These are phyloP conservation scores for Rhodotorula kratochvilovae DNA, from an alignment of 768 basidiomycete genomes.

Conservation along the genomic window DNA sequence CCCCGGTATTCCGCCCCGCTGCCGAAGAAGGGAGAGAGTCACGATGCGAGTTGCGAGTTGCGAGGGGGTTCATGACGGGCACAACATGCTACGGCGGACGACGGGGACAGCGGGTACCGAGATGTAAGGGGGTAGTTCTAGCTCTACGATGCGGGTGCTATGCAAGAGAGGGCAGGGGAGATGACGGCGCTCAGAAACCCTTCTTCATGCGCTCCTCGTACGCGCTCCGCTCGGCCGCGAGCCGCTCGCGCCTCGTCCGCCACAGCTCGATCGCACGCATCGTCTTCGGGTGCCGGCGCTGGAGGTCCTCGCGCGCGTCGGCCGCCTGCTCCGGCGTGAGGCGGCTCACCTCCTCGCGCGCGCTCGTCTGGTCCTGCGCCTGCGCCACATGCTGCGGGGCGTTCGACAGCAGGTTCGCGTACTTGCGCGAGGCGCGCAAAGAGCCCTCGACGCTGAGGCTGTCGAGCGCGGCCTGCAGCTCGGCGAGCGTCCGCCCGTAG, in stretches of 20 bases:
- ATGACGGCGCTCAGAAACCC: no score
- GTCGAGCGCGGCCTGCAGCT: conserved; percentile 16
- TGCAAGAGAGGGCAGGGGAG: neutral
- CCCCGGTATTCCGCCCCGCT: no score
- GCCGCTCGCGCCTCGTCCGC: conserved; percentile 1
- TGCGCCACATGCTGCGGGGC: no score
- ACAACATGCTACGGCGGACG: neutral
- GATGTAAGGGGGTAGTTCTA: no score
- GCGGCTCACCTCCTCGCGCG: neutral
- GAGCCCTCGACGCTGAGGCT: neutral
- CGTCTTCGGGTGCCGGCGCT: conserved; percentile 14
- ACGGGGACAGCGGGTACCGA: no score
- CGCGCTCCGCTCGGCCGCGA: neutral
- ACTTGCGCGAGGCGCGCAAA: neutral
- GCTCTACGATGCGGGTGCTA: neutral
- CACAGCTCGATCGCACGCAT: conserved; percentile 11
- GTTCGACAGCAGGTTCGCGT: no score
- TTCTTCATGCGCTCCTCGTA: neutral
- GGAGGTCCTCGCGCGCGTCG: neutral
- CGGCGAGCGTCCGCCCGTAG: conserved; percentile 14
- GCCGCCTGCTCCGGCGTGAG: neutral
- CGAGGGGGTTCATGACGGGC: no score
- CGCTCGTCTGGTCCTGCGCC: neutral
- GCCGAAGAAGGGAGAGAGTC: neutral
- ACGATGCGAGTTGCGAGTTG: neutral